Conservation (phyloP, 345 rosid genomes). For the Citrus reticulata region DNA sequence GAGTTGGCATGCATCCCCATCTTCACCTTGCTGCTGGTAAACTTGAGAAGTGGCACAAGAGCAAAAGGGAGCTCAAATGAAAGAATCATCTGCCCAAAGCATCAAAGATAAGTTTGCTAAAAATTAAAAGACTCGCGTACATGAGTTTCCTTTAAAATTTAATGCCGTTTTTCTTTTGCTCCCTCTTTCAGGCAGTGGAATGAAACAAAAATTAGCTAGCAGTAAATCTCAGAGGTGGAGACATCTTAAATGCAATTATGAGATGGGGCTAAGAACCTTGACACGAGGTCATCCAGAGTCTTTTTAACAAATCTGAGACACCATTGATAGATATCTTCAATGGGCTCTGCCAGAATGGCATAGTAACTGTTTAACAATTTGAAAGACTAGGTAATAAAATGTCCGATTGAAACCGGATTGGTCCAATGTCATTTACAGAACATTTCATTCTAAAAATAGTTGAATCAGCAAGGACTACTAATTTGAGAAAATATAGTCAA, state of each 20-base stretch:
- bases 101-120: background rate
- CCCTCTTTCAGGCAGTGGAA: background rate
- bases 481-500: background rate
- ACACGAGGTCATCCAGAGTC: background rate
- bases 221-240: background rate
- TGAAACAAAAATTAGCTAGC: too few relatives aligned
- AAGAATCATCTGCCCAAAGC: conserved; percentile 68
- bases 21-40: conserved; percentile 83
- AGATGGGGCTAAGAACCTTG: background rate
- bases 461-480: background rate
- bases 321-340: background rate
- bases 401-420: background rate
- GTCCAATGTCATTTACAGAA: background rate
- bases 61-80: conserved; percentile 97
- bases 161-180: background rate
- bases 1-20: conserved; percentile 78
- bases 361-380: background rate
- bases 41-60: conserved; percentile 87
- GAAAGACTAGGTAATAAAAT: background rate
- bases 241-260: background rate
- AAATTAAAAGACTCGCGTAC: background rate
- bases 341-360: background rate
- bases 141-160: background rate
- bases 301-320: background rate
- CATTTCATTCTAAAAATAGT: background rate